These are phyloP conservation scores for Bisporella sp. DNA, from an alignment of 2,329 filamentous ascomycete species.

Conservation along the genomic window DNA sequence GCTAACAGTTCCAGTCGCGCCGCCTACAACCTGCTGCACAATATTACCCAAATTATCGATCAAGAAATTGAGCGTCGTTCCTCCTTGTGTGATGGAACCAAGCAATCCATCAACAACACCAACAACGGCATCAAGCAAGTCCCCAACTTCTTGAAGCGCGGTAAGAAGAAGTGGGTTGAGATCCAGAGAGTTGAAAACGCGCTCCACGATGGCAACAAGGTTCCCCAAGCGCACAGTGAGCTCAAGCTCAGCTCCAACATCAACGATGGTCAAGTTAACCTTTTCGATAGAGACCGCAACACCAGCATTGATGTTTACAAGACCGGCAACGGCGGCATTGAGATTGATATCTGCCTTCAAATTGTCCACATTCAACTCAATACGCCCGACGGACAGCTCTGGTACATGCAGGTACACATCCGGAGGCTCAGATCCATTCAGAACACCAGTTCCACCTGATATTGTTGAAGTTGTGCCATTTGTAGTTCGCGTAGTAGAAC, in stretches of 20 bases:
- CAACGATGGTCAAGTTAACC: slow-evolving; percentile 55
- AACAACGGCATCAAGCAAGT: slow-evolving; percentile 44
- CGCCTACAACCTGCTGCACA: slow-evolving; percentile 48
- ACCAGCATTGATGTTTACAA: slow-evolving; percentile 46
- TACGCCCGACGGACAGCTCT: slow-evolving; percentile 49
- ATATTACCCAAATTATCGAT: slow-evolving; percentile 58
- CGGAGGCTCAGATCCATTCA: slow-evolving; percentile 28
- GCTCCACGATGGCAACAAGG: slow-evolving; percentile 53
- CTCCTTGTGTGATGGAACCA: slow-evolving; percentile 50
- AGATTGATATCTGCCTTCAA: slow-evolving; percentile 52
- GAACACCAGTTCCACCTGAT: no score
- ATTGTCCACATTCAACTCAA: slow-evolving; percentile 54
- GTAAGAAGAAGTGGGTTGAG: slow-evolving; percentile 54
- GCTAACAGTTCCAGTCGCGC: slow-evolving; percentile 36
- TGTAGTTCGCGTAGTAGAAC: no score
- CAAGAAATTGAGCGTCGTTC: slow-evolving; percentile 45
- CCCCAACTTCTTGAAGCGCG: slow-evolving; percentile 45
- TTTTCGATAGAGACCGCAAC: slow-evolving; percentile 38
- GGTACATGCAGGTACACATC: slow-evolving; percentile 53
- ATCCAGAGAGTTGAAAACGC: slow-evolving; percentile 51
- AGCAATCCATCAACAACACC: slow-evolving; percentile 52
- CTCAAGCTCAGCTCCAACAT: slow-evolving; percentile 31
- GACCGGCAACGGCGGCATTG: slow-evolving; percentile 49
- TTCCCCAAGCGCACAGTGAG: slow-evolving; percentile 53
- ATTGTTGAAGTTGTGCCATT: slow-evolving; percentile 2